phyloP scores from a whole-genome alignment of 495 filamentous ascomycete genomes.

The Talaromyces trachyspermus region DNA sequence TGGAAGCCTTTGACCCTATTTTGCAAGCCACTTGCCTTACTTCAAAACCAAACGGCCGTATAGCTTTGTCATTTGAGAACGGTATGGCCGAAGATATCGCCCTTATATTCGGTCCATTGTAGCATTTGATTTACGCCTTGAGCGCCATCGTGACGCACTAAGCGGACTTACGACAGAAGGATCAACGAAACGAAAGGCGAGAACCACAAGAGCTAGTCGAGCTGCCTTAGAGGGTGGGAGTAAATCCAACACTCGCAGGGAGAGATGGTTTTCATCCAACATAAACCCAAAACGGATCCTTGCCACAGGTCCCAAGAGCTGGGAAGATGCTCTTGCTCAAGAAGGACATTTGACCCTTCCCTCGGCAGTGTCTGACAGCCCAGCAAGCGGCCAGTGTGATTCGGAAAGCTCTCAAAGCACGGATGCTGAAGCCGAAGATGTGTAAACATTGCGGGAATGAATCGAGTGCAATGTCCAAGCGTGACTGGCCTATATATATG shows the following conservation, averaged over 20 bases:
- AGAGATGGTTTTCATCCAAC: conserved; percentile 69
- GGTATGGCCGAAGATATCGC: conserved; percentile 68
- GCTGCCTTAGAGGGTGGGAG: conserved; percentile 77
- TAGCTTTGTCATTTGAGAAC: conserved; percentile 63
- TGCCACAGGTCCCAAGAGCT: conserved; percentile 56
- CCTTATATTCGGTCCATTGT: conserved; percentile 75
- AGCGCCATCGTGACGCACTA: conserved; percentile 55
- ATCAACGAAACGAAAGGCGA: conserved; percentile 49
- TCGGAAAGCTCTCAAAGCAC: conserved; percentile 4
- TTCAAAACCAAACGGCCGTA: conserved; percentile 23
- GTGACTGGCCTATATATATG: too few species aligned
- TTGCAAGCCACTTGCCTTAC: conserved; percentile 24
- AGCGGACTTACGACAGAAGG: conserved; percentile 54
- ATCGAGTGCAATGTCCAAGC: too few species aligned
- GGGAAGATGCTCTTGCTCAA: conserved; percentile 44
- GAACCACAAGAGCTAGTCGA: conserved; percentile 72
- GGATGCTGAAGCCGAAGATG: background rate
- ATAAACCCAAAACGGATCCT: conserved; percentile 57
- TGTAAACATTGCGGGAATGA: background rate
- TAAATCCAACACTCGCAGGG: conserved; percentile 62
- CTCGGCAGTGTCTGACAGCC: conserved; percentile 6
- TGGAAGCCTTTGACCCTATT: conserved; percentile 28
- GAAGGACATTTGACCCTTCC: conserved; percentile 28
- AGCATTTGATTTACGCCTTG: conserved; percentile 60
- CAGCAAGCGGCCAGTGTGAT: conserved; percentile 1